Evolutionary conservation across 306 rosid genomes (phyloP).

Genomic region (Canavalia gladiata): DNA sequence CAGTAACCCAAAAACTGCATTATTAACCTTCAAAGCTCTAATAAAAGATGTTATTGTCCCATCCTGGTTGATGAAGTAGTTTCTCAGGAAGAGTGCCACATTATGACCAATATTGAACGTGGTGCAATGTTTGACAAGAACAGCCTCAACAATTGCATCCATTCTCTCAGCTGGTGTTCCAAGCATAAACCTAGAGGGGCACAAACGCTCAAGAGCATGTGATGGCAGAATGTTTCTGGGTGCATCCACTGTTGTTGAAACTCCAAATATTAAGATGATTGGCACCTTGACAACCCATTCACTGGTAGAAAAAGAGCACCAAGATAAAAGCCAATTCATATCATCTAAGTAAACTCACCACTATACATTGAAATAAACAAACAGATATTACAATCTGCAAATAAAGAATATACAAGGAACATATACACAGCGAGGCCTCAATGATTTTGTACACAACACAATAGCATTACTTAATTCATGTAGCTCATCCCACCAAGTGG

Average conservation of each 20-base stretch:
- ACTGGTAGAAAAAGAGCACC: constrained; percentile 56
- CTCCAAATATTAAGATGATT: constrained; percentile 84
- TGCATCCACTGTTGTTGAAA: constrained; percentile 84
- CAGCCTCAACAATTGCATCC: constrained; percentile 92
- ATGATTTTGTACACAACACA: constrained; percentile 12
- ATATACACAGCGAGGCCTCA: constrained; percentile 8
- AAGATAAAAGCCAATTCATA: constrained; percentile 34
- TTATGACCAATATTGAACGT: constrained; percentile 77
- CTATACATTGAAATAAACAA: constrained; percentile 28
- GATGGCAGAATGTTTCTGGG: constrained; percentile 72
- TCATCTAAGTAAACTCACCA: constrained; percentile 34
- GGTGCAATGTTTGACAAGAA: constrained; percentile 76
- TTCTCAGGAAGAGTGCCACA: constrained; percentile 83
- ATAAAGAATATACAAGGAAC: constrained; percentile 28
- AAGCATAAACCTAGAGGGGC: constrained; percentile 69
- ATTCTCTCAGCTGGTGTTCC: constrained; percentile 84
- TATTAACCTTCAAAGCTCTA: constrained; percentile 89
- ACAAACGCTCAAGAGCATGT: constrained; percentile 76
- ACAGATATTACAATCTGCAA: constrained; percentile 24
- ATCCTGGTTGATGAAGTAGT: constrained; percentile 89
- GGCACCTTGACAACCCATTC: constrained; percentile 94
- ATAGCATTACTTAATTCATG: neutral
- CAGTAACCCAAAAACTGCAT: constrained; percentile 36
- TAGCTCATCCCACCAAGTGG: neutral
- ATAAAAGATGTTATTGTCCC: constrained; percentile 89